phyloP scores from a whole-genome alignment of 2,329 filamentous ascomycete species.

The Truncatella angustata region DNA sequence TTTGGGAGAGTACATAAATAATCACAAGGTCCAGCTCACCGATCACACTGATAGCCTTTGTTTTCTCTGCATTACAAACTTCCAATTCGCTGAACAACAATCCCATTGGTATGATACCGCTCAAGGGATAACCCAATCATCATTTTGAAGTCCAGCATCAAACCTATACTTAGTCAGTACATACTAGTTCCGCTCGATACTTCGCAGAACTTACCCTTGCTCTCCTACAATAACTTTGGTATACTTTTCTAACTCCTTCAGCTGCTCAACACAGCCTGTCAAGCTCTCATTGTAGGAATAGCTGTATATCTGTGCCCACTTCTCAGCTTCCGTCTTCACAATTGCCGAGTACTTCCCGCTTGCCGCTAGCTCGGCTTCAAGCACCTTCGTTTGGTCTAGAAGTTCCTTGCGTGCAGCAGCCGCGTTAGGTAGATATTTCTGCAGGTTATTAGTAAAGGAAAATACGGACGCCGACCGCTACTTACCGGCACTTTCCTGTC shows the following conservation, averaged over 20 bases:
- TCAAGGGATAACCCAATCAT: constrained; percentile 2
- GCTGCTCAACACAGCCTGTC: constrained; percentile 52
- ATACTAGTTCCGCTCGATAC: neutral
- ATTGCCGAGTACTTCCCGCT: constrained; percentile 20
- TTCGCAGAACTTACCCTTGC: constrained; percentile 35
- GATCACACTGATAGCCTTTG: too few relatives aligned
- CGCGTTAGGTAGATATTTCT: constrained; percentile 56
- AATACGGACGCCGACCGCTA: neutral
- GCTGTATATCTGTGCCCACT: constrained; percentile 57
- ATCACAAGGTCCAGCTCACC: too few relatives aligned
- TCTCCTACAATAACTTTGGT: constrained; percentile 59
- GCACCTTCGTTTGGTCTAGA: constrained; percentile 46
- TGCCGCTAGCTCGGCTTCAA: constrained; percentile 38
- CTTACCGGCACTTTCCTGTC: constrained; percentile 48
- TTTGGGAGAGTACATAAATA: too few relatives aligned
- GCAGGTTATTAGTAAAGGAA: neutral
- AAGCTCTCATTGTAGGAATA: constrained; percentile 53
- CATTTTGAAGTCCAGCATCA: neutral
- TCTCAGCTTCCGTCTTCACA: constrained; percentile 35
- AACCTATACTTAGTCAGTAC: neutral
- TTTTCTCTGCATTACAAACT: too few relatives aligned
- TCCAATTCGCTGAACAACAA: too few relatives aligned
- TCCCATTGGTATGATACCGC: neutral
- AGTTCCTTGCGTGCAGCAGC: constrained; percentile 51
- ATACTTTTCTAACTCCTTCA: constrained; percentile 53